Evolutionary conservation across 2,329 filamentous ascomycete genomes (phyloP).

Genomic region (Blumeria graminis): DNA sequence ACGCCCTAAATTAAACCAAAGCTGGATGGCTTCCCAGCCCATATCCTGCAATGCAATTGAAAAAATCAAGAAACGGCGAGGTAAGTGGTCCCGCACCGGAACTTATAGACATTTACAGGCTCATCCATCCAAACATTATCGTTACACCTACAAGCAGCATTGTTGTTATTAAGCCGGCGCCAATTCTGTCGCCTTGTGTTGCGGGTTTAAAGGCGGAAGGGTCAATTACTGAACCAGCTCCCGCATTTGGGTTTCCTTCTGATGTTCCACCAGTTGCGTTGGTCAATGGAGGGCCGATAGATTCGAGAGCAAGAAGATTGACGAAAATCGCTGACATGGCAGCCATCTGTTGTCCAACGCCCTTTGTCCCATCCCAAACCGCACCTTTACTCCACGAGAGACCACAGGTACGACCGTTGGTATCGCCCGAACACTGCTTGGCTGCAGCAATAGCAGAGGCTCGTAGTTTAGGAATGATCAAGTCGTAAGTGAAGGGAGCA

Average conservation of each 20-base stretch:
- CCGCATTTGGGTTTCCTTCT: conserved; percentile 11
- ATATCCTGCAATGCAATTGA: too few relatives aligned
- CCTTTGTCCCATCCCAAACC: conserved; percentile 20
- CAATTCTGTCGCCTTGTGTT: conserved; percentile 18
- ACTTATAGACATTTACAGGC: conserved; percentile 2
- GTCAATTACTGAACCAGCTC: conserved; percentile 6
- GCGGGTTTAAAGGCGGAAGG: conserved; percentile 9
- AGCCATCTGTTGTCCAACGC: conserved; percentile 41
- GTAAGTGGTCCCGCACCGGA: too few relatives aligned
- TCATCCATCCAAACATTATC: conserved; percentile 17
- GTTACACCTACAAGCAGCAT: conserved; percentile 12
- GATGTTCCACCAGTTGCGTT: conserved; percentile 18
- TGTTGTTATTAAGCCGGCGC: conserved; percentile 20
- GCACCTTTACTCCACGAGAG: conserved; percentile 29
- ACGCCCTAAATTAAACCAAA: too few relatives aligned
- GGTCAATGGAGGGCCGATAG: conserved; percentile 12
- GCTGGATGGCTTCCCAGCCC: too few relatives aligned
- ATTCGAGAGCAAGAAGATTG: conserved; percentile 17
- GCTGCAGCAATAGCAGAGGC: conserved; percentile 31
- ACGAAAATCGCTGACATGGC: conserved; percentile 30
- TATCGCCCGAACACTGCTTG: conserved; percentile 32
- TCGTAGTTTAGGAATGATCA: conserved; percentile 28
- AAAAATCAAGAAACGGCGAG: too few relatives aligned
- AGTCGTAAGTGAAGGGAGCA: conserved; percentile 29
- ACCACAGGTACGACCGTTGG: conserved; percentile 35